Percentiles rank a stretch among this genome's conserved stretches.
These are phyloP conservation scores for Candida michaelii DNA, from an alignment of 805 yeast species.

Conservation along the genomic window DNA sequence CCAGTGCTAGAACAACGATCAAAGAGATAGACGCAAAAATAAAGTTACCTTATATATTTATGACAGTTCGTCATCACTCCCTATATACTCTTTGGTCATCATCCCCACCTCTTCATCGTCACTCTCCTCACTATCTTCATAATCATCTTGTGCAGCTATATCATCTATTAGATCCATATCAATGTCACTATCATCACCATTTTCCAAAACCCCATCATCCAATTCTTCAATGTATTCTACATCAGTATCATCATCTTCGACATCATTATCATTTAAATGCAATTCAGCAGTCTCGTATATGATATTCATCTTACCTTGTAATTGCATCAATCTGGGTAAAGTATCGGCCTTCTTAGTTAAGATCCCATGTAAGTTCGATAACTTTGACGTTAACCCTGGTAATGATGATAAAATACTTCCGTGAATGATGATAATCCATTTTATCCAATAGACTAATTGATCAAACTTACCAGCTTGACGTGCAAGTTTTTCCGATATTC, in stretches of 20 bases:
- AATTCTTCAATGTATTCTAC: constrained; percentile 76
- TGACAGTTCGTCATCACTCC: constrained; percentile 6
- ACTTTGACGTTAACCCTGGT: constrained; percentile 42
- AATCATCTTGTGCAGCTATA: constrained; percentile 18
- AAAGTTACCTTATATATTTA: too few relatives aligned
- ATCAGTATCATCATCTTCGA: constrained; percentile 41
- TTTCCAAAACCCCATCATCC: constrained; percentile 40
- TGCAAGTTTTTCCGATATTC: constrained; percentile 51
- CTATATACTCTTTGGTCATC: constrained; percentile 9
- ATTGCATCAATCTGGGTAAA: constrained; percentile 49
- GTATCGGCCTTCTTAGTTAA: constrained; percentile 49
- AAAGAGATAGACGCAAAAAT: too few relatives aligned
- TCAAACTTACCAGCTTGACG: constrained; percentile 52
- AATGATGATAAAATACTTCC: constrained; percentile 50
- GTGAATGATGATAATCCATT: constrained; percentile 55
- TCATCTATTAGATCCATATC: constrained; percentile 12
- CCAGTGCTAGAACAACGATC: too few relatives aligned
- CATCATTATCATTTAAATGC: constrained; percentile 23
- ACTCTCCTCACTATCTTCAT: constrained; percentile 17
- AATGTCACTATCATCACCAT: constrained; percentile 6
- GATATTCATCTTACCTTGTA: constrained; percentile 50
- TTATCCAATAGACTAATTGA: constrained; percentile 53
- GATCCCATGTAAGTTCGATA: constrained; percentile 47
- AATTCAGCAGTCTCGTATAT: constrained; percentile 44
- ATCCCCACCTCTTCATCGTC: constrained; percentile 13